Evolutionary conservation across 2,329 filamentous ascomycete species (phyloP).

Genomic region (Rhinocladiella mackenziei): DNA sequence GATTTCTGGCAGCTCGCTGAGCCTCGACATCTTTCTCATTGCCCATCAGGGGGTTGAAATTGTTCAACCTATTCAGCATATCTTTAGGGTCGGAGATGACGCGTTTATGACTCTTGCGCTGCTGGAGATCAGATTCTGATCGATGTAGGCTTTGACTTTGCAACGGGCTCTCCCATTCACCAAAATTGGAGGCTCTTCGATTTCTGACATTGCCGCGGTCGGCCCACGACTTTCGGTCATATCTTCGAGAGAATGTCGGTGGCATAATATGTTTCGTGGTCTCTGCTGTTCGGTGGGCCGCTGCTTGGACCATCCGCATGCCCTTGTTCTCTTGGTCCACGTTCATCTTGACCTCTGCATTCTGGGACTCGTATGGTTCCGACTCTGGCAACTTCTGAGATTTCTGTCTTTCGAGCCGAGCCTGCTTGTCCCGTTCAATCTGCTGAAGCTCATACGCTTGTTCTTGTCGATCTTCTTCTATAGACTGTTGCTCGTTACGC

Average conservation of each 20-base stretch:
- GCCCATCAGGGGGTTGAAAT: constrained; percentile 35
- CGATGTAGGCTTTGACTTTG: constrained; percentile 12
- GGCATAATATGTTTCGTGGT: constrained; percentile 23
- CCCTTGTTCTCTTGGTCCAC: constrained; percentile 26
- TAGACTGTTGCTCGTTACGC: constrained; percentile 41
- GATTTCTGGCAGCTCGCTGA: constrained; percentile 54
- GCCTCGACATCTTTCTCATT: constrained; percentile 64
- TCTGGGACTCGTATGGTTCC: constrained; percentile 27
- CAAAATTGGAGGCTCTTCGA: constrained; percentile 41
- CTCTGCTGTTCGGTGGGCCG: constrained; percentile 23
- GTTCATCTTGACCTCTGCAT: constrained; percentile 29
- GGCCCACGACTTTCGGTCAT: constrained; percentile 37
- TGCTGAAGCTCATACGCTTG: constrained; percentile 49
- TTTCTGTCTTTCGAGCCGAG: constrained; percentile 16
- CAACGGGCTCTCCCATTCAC: constrained; percentile 32
- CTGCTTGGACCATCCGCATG: constrained; percentile 20
- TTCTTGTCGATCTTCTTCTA: constrained; percentile 38
- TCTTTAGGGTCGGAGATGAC: constrained; percentile 16
- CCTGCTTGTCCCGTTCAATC: constrained; percentile 32
- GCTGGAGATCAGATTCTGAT: background rate
- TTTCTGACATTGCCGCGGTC: constrained; percentile 37
- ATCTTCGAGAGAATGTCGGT: constrained; percentile 10
- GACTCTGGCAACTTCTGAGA: constrained; percentile 32
- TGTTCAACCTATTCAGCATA: constrained; percentile 28
- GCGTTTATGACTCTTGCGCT: too few species aligned